These are phyloP conservation scores for Diaporthe helianthi DNA, from an alignment of 2,329 filamentous ascomycete species.

Conservation along the genomic window DNA sequence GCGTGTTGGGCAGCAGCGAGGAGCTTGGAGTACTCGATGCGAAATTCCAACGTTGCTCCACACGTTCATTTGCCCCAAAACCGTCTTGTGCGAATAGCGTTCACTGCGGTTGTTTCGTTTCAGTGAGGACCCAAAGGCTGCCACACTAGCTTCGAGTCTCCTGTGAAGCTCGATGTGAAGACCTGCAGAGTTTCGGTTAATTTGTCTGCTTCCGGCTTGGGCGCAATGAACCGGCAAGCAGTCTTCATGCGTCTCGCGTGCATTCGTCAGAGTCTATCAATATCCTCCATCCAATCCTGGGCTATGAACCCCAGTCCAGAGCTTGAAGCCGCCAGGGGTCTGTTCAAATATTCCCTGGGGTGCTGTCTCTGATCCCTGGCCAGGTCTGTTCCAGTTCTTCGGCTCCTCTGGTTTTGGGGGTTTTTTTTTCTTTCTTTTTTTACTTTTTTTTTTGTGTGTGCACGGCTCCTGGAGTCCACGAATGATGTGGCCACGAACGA, in stretches of 20 bases:
- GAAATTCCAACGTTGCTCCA: background rate
- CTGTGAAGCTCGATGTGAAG: background rate
- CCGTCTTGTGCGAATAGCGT: background rate
- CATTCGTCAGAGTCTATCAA: background rate
- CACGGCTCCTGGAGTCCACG: background rate
- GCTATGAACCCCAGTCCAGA: background rate
- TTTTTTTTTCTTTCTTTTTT: too few species aligned
- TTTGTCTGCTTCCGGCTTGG: background rate
- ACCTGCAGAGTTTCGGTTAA: background rate
- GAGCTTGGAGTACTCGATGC: background rate
- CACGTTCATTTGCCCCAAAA: background rate
- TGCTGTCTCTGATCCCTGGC: background rate
- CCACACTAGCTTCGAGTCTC: slow-evolving; percentile 7
- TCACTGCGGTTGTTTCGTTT: slow-evolving; percentile 9
- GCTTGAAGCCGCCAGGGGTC: background rate
- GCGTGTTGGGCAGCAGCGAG: background rate
- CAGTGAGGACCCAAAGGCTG: slow-evolving; percentile 3
- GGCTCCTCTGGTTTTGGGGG: too few species aligned
- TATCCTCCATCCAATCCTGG: background rate
- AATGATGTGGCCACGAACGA: background rate
- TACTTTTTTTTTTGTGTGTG: too few species aligned
- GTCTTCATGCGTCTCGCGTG: background rate
- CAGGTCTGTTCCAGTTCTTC: background rate
- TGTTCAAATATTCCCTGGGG: background rate
- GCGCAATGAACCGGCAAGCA: too few species aligned